phyloP scores from a whole-genome alignment of 2,329 filamentous ascomycete species.

The Apiospora pterosperma region DNA sequence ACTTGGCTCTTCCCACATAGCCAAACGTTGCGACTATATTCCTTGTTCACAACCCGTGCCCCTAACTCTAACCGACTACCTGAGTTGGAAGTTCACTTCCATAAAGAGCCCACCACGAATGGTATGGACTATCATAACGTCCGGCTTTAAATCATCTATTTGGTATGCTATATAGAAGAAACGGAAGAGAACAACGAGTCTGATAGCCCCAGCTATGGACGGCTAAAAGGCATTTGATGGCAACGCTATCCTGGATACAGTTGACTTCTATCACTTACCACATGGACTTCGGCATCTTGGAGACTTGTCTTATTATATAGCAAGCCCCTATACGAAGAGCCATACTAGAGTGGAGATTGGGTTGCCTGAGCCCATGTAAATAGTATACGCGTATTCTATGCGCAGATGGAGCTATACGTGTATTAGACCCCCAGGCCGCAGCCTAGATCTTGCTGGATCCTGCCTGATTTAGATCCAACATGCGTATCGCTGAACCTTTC shows the following conservation, averaged over 20 bases:
- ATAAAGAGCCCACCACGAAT: slow-evolving; percentile 48
- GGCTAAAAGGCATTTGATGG: slow-evolving; percentile 2
- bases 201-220: slow-evolving; percentile 14
- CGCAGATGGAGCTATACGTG: neutral
- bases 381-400: neutral
- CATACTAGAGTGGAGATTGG: neutral
- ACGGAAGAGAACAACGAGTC: slow-evolving; percentile 38
- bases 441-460: too few relatives aligned
- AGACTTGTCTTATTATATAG: neutral
- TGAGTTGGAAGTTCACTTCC: slow-evolving; percentile 27
- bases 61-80: neutral
- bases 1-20: slow-evolving; percentile 46
- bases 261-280: too few relatives aligned
- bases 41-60: neutral
- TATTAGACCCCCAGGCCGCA: neutral
- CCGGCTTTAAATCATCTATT: slow-evolving; percentile 32
- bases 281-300: too few relatives aligned
- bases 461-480: neutral
- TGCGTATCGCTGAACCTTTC: neutral
- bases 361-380: neutral
- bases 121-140: slow-evolving; percentile 52
- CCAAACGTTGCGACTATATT: slow-evolving; percentile 46
- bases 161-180: slow-evolving; percentile 32
- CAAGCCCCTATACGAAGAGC: neutral
- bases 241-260: neutral